Evolutionary conservation across 768 basidiomycete genomes (phyloP).

Genomic region (Lentinula guzmanii): DNA sequence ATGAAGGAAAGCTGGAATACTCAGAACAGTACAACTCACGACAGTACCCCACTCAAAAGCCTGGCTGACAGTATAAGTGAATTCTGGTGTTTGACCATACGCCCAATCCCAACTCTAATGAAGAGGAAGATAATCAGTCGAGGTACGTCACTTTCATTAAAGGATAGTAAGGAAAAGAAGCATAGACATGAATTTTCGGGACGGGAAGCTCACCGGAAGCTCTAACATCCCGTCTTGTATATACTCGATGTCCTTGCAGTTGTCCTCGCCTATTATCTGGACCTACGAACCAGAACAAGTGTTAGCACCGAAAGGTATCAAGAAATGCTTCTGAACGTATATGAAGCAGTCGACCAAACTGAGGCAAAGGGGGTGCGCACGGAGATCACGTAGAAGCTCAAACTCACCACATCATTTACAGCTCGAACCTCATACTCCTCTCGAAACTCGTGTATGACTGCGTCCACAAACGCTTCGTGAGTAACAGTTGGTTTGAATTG

Average conservation of each 20-base stretch:
- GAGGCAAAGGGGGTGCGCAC: not conserved
- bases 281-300: slow-evolving; percentile 22
- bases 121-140: not conserved
- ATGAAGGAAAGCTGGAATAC: not conserved
- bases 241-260: slow-evolving; percentile 43
- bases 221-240: slow-evolving; percentile 69
- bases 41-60: slow-evolving; percentile 49
- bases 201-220: slow-evolving; percentile 47
- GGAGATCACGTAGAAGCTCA: slow-evolving; percentile 4
- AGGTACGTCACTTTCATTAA: too few species aligned
- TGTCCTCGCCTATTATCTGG: slow-evolving; percentile 37
- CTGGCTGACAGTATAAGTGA: slow-evolving; percentile 52
- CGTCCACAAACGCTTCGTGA: slow-evolving; percentile 66
- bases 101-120: slow-evolving; percentile 87
- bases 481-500: slow-evolving; percentile 43
- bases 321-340: not conserved
- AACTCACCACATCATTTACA: slow-evolving; percentile 15
- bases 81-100: slow-evolving; percentile 92
- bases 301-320: not conserved
- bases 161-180: not conserved
- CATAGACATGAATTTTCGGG: not conserved
- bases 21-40: slow-evolving; percentile 22
- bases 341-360: not conserved
- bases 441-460: slow-evolving; percentile 65
- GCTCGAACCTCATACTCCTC: slow-evolving; percentile 42